phyloP scores from a whole-genome alignment of 1,284 basidiomycete genomes.

The Ganoderma leucocontextum region DNA sequence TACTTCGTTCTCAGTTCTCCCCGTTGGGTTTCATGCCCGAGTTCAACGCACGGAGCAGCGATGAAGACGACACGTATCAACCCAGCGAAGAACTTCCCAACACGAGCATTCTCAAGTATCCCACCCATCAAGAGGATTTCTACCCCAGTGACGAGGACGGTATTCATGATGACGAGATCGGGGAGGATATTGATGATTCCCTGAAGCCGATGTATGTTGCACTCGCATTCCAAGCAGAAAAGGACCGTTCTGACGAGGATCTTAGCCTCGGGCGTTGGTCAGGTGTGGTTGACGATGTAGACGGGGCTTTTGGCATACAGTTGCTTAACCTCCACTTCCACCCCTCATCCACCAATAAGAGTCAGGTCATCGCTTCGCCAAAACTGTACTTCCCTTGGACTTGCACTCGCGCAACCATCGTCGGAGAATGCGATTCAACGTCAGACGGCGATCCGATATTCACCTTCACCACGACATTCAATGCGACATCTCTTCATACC shows the following conservation, averaged over 20 bases:
- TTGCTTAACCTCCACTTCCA: slow-evolving; percentile 6
- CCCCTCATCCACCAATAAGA: not conserved
- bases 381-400: slow-evolving; percentile 5
- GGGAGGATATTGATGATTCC: slow-evolving; percentile 3
- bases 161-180: not conserved
- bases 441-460: slow-evolving; percentile 8
- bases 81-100: slow-evolving; percentile 11
- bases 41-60: not conserved
- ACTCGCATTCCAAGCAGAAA: not conserved
- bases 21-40: not conserved
- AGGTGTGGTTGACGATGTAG: not conserved
- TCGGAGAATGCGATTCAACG: slow-evolving; percentile 6
- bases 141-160: slow-evolving; percentile 26
- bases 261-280: slow-evolving; percentile 22
- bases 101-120: slow-evolving; percentile 23
- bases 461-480: slow-evolving; percentile 1
- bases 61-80: not conserved
- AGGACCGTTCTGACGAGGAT: not conserved
- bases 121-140: slow-evolving; percentile 15
- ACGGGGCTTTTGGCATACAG: not conserved
- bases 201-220: slow-evolving; percentile 21
- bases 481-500: slow-evolving; percentile 3
- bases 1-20: not conserved
- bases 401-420: slow-evolving; percentile 11
- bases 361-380: slow-evolving; percentile 13